Base-by-base conservation (phyloP, 179 eudicot species). In the Vitellaria paradoxa region DNA sequence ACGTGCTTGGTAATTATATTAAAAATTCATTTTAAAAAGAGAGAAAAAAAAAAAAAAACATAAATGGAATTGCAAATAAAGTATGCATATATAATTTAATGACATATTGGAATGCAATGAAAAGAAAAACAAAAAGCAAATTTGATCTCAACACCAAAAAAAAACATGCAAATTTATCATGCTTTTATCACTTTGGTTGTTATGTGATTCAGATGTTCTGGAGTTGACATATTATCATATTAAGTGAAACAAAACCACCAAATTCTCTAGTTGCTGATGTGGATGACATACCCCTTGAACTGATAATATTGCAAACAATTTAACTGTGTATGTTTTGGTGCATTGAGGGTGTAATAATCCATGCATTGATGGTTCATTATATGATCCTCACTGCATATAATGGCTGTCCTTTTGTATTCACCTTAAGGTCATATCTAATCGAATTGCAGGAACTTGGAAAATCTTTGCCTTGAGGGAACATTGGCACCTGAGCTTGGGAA, bases 391-490 rank as follows among this genome's bases (percentile, higher is more conserved):
- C 62, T 68, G n/a, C 65, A 72, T 26, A 26, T 20, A 57, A 52
- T 55, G 24, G 24, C 37, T 20, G 67, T 37, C 10, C 37, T 78
- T 23, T 68, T 45, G 7, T 40, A 49, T 23, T 30, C 40, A 71
- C 50, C 45, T 61, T 24, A 14, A 62, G 53, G 59, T 60, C 14
- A 53, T 60, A 13, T 59, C 67, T 37, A 46, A 75, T 37, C 46
- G 7, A 77, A 72, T 62, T 73, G 74, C 88, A 92, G 97, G 84
- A 84, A 86, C 79, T 81, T 92, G 76, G 83, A 83, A 75, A 85
- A 91, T 76, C 91, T 91, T 49, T 85, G 95, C 83, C 93, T 92
- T 21, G 87, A 71, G 77, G 97, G 97, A 70, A 89, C 86, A 45
- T 72, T 92, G 71, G 89, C 89, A 24, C 89, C 92, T 63, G 93